Evolutionary conservation across 2,329 filamentous ascomycete species (phyloP).

Genomic region (Fusarium begoniae): DNA sequence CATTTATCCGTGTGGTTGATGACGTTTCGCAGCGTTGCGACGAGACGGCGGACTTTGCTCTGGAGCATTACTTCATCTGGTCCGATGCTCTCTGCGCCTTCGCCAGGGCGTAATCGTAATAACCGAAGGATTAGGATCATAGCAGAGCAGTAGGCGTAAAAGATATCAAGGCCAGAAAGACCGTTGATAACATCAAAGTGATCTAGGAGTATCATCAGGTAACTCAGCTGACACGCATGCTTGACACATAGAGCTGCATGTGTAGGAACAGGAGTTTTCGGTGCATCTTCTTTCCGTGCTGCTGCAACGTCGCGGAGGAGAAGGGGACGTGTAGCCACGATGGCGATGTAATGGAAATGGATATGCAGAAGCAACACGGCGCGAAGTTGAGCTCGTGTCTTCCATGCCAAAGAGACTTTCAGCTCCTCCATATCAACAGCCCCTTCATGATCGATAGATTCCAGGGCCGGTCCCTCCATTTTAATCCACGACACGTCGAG

Average conservation of each 20-base stretch:
- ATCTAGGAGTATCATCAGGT: conserved; percentile 45
- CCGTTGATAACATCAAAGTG: conserved; percentile 47
- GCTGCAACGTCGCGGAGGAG: conserved; percentile 39
- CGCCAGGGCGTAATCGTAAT: conserved; percentile 4
- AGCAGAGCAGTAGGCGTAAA: conserved; percentile 48
- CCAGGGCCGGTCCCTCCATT: not conserved
- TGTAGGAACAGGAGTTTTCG: not conserved
- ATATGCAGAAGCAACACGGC: conserved; percentile 45
- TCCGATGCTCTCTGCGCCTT: not conserved
- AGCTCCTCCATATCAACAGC: conserved; percentile 43
- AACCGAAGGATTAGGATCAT: conserved; percentile 41
- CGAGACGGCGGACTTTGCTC: conserved; percentile 12
- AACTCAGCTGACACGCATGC: conserved; percentile 46
- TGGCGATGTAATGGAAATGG: conserved; percentile 46
- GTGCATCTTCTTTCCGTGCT: not conserved
- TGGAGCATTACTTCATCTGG: conserved; percentile 14
- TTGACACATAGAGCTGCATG: conserved; percentile 28
- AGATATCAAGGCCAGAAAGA: conserved; percentile 48
- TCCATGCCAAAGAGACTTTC: conserved; percentile 41
- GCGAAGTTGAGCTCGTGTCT: conserved; percentile 41
- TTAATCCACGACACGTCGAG: conserved; percentile 28
- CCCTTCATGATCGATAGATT: not conserved
- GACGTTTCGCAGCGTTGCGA: conserved; percentile 21
- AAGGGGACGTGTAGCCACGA: conserved; percentile 46
- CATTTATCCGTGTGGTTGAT: conserved; percentile 41